Base-by-base conservation (phyloP, 140 eudicot species). In the Anethum foeniculum region DNA sequence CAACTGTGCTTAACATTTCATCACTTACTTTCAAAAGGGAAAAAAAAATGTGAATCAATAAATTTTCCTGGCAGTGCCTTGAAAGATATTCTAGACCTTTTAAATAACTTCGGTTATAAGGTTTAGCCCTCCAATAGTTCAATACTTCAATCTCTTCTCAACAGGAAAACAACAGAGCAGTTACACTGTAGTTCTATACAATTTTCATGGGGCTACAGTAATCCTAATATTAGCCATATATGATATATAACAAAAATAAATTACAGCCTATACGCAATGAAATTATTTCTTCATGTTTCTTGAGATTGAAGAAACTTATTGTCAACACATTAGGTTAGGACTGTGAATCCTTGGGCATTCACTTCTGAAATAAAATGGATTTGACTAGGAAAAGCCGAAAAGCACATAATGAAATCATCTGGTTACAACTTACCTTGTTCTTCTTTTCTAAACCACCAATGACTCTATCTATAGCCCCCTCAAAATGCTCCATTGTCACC, bases 401-500 rank as follows among this genome's bases (percentile, higher is more conserved):
- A 21, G 41, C 25, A 21, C 15, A 39, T 18, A 8, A 75, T 39
- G 51, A 75, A 39, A 25, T 47, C 64, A 52, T 51, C 19, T 49
- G 21, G 71, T 67, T 5, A 75, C n/a, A 12, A 76, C 54, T 84
- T 87, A 91, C 97, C 97, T 77, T 95, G 82, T 90, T 95, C 79
- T 87, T 92, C 91, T 92, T 92, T 86, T 92, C 97, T n/a, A 92
- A 86, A 34, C 99, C 99, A 81, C 97, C 99, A 80, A 94, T 95
- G 58, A 95, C 85, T 83, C 97, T 87, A 85, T 95, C 99, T 19
- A 92, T 95, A 79, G 99, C 99, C 51, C 95, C 84, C 71, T 95
- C 99, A 85, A 95, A 92, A 84, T 95, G 97, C 1, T 90, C 92
- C 97, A 95, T 81, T 18, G 91, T 82, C 77, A 95, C 88, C 80